Evolutionary conservation across 2,329 filamentous ascomycete genomes (phyloP).

Genomic region (Exophiala sideris): DNA sequence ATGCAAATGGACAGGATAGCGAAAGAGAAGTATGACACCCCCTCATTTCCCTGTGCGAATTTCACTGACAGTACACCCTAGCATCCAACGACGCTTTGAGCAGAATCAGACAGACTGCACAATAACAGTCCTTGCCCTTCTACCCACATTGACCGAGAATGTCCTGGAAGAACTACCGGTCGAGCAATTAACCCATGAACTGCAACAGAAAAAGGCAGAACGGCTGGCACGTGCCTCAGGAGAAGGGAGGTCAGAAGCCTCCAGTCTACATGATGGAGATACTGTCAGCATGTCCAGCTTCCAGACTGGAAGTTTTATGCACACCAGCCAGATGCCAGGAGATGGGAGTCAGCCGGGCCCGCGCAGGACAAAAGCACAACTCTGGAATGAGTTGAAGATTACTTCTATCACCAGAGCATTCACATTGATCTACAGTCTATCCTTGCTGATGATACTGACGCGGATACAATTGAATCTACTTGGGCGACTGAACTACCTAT

Average conservation of each 20-base stretch:
- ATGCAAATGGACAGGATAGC: conserved; percentile 95
- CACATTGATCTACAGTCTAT: conserved; percentile 86
- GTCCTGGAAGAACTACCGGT: conserved; percentile 85
- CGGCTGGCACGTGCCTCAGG: conserved; percentile 47
- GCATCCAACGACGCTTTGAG: conserved; percentile 90
- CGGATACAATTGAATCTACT: conserved; percentile 96
- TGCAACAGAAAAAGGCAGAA: conserved; percentile 87
- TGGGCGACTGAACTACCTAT: conserved; percentile 90
- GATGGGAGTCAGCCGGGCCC: conserved; percentile 42
- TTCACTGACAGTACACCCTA: conserved; percentile 39
- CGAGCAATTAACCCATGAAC: conserved; percentile 85
- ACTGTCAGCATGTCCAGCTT: conserved; percentile 70
- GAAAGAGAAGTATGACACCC: conserved; percentile 77
- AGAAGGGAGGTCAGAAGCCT: conserved; percentile 55
- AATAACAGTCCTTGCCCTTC: conserved; percentile 91
- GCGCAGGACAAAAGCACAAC: conserved; percentile 79
- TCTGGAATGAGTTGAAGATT: conserved; percentile 98
- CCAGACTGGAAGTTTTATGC: conserved; percentile 77
- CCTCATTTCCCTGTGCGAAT: not conserved
- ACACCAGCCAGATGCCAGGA: conserved; percentile 70
- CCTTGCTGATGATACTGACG: conserved; percentile 85
- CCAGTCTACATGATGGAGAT: conserved; percentile 80
- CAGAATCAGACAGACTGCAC: conserved; percentile 99
- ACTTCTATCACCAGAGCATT: conserved; percentile 85
- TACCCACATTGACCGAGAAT: conserved; percentile 87